These are phyloP conservation scores for Corchorus capsularis DNA, from an alignment of 345 rosid genomes.

Conservation along the genomic window DNA sequence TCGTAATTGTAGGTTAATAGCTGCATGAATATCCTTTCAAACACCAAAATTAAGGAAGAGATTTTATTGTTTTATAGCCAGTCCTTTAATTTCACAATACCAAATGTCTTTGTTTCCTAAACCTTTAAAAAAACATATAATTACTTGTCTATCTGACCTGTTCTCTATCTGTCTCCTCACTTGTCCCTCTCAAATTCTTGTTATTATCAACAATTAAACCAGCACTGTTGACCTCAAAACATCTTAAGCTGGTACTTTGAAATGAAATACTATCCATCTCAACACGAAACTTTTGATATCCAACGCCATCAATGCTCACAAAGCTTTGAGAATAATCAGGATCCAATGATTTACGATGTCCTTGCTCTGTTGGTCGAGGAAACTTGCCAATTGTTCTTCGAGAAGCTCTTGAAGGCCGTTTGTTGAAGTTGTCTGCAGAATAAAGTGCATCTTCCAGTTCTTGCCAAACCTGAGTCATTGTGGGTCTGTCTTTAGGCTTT, in stretches of 20 bases:
- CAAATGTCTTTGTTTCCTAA: not conserved
- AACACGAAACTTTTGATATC: conserved; percentile 49
- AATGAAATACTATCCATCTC: conserved; percentile 52
- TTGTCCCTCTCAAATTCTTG: conserved; percentile 30
- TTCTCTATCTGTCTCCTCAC: conserved; percentile 24
- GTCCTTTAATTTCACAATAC: not conserved
- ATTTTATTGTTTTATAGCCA: not conserved
- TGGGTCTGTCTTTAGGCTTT: conserved; percentile 52
- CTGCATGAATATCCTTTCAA: not conserved
- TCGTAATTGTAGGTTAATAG: not conserved
- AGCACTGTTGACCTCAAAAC: conserved; percentile 39
- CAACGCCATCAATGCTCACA: conserved; percentile 51
- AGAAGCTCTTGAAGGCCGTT: conserved; percentile 20
- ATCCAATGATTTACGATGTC: conserved; percentile 22
- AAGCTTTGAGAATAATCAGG: conserved; percentile 41
- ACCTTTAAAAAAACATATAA: not conserved
- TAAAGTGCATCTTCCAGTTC: conserved; percentile 48
- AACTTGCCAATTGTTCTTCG: not conserved
- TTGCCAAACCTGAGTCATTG: conserved; percentile 55
- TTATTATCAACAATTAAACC: conserved; percentile 38
- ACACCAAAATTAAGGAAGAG: not conserved
- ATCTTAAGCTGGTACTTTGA: conserved; percentile 41
- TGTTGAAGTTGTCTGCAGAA: conserved; percentile 21
- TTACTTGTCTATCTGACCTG: not conserved
- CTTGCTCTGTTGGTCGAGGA: conserved; percentile 3